Evolutionary conservation across 257 asterid species (phyloP).

Genomic region (Nicotiana paniculata): DNA sequence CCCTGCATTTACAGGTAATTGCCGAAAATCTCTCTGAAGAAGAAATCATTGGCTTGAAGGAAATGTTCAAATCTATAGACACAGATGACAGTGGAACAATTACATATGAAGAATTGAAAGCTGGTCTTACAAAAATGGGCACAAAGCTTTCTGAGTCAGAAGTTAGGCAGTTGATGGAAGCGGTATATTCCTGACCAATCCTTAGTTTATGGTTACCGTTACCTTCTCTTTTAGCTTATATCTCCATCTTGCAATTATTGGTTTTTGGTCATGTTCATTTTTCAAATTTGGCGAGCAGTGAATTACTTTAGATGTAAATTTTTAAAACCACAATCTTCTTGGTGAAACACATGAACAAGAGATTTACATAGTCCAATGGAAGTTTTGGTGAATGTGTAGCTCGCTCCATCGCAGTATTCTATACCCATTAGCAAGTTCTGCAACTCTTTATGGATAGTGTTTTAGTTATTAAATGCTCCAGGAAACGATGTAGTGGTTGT

Average conservation of each 20-base stretch:
- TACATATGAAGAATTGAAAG: constrained; percentile 85
- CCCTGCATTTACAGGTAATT: constrained; percentile 49
- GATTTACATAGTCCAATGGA: neutral
- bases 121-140: constrained; percentile 87
- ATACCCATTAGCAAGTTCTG: neutral
- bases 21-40: constrained; percentile 94
- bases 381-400: neutral
- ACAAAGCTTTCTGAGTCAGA: constrained; percentile 91
- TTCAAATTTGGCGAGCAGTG: neutral
- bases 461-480: neutral
- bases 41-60: constrained; percentile 95
- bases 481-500: neutral
- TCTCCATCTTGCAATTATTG: neutral
- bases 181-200: constrained; percentile 35
- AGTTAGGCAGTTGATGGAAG: constrained; percentile 93
- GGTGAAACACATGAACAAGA: neutral
- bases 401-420: neutral
- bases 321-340: neutral
- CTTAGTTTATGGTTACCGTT: neutral
- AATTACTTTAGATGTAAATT: neutral
- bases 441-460: neutral
- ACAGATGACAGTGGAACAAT: constrained; percentile 89
- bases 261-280: neutral
- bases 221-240: neutral
- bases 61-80: constrained; percentile 93